Percentiles rank a stretch among this genome's conserved stretches.
phyloP scores from a whole-genome alignment of 768 basidiomycete genomes.

The Collybia sordida region DNA sequence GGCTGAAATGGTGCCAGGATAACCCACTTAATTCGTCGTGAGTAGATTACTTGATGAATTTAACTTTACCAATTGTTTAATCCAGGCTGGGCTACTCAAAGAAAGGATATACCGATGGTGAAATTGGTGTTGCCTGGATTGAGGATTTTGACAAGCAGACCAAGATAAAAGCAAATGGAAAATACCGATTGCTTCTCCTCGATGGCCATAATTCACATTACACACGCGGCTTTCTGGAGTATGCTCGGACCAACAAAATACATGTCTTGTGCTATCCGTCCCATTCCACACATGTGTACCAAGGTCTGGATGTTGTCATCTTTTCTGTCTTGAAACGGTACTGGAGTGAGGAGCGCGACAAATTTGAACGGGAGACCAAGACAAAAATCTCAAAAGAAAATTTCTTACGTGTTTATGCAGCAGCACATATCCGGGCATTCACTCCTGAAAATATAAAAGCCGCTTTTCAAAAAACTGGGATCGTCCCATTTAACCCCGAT shows the following conservation, averaged over 20 bases:
- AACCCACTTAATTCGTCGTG: slow-evolving; percentile 34
- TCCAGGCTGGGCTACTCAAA: slow-evolving; percentile 23
- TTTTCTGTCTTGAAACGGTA: slow-evolving; percentile 37
- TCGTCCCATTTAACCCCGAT: slow-evolving; percentile 9
- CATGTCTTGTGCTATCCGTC: slow-evolving; percentile 35
- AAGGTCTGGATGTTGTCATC: slow-evolving; percentile 45
- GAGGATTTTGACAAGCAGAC: slow-evolving; percentile 32
- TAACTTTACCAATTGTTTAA: slow-evolving; percentile 3
- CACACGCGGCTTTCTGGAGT: slow-evolving; percentile 30
- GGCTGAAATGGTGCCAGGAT: slow-evolving; percentile 28
- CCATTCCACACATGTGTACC: slow-evolving; percentile 39
- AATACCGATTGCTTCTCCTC: slow-evolving; percentile 30
- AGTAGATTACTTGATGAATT: slow-evolving; percentile 8
- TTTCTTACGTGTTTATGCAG: slow-evolving; percentile 7
- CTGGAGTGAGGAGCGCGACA: slow-evolving; percentile 5
- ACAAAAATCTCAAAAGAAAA: slow-evolving; percentile 2
- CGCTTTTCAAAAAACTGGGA: background rate
- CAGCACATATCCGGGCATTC: background rate
- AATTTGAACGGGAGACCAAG: slow-evolving; percentile 9
- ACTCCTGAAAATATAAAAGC: background rate
- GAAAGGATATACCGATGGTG: slow-evolving; percentile 30
- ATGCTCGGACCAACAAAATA: slow-evolving; percentile 32
- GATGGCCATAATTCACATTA: slow-evolving; percentile 45
- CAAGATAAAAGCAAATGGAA: slow-evolving; percentile 28
- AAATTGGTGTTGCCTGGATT: slow-evolving; percentile 21